Evolutionary conservation across 441 rosid genomes (phyloP).

Genomic region (Omphalea diandra): DNA sequence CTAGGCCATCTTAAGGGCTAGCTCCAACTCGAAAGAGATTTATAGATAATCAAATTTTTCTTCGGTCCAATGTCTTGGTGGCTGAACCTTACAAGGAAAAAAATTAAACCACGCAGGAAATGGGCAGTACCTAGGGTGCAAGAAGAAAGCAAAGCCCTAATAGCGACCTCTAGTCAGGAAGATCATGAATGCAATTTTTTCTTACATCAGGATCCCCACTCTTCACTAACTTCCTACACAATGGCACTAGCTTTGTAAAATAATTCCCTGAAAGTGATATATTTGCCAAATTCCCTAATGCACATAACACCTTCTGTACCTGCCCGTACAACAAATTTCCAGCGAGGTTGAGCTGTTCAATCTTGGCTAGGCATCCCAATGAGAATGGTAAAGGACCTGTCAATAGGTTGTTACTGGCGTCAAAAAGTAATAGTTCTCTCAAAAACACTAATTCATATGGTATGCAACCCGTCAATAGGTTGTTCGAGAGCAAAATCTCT

Average conservation of each 20-base stretch:
- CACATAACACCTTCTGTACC: slow-evolving; percentile 45
- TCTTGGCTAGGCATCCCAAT: slow-evolving; percentile 38
- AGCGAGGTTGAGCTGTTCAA: slow-evolving; percentile 43
- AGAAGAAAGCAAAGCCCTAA: slow-evolving; percentile 39
- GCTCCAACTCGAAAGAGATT: slow-evolving; percentile 27
- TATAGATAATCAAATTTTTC: slow-evolving; percentile 25
- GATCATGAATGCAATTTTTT: slow-evolving; percentile 39
- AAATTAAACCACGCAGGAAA: slow-evolving; percentile 12
- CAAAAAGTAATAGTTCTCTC: slow-evolving; percentile 30
- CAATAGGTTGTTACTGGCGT: slow-evolving; percentile 39
- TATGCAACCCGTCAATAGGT: slow-evolving; percentile 42
- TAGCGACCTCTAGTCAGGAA: slow-evolving; percentile 41
- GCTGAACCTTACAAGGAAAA: slow-evolving; percentile 28
- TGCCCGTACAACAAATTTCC: slow-evolving; percentile 39
- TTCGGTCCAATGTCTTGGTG: not conserved
- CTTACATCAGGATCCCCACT: slow-evolving; percentile 34
- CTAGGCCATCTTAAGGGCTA: no score
- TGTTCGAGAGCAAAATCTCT: slow-evolving; percentile 44
- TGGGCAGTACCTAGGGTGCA: slow-evolving; percentile 25
- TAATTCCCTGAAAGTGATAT: slow-evolving; percentile 42
- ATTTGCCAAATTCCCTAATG: slow-evolving; percentile 28
- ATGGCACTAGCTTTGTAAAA: slow-evolving; percentile 40
- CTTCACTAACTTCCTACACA: slow-evolving; percentile 36
- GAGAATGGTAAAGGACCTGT: slow-evolving; percentile 51
- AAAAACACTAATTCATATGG: slow-evolving; percentile 50